Evolutionary conservation across 2,329 filamentous ascomycete species (phyloP).

Genomic region (Fusarium torreyae): DNA sequence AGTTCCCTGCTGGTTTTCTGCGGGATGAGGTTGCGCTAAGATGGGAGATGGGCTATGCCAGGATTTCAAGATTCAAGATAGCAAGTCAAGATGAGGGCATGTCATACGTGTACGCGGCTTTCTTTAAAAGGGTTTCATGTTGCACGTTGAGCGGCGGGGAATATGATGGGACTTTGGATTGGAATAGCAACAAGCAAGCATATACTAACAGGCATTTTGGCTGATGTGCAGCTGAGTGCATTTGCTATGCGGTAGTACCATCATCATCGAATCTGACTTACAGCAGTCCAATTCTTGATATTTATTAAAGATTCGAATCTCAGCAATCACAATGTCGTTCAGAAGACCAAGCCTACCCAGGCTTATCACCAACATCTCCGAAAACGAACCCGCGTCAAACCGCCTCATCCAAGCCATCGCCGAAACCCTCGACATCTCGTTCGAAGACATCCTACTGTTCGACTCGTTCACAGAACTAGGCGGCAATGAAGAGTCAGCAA

Average conservation of each 20-base stretch:
- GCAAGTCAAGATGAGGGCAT: constrained; percentile 6
- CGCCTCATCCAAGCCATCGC: constrained; percentile 55
- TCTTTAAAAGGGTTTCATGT: constrained; percentile 9
- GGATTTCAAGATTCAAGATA: constrained; percentile 27
- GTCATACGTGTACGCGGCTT: constrained; percentile 3
- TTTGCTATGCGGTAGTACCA: constrained; percentile 9
- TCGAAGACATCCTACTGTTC: constrained; percentile 53
- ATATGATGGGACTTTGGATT: background rate
- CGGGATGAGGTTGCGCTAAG: background rate
- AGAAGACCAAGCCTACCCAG: constrained; percentile 38
- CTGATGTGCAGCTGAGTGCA: background rate
- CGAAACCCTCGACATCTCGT: constrained; percentile 55
- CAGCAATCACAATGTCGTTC: constrained; percentile 12
- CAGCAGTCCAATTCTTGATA: background rate
- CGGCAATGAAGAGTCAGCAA: constrained; percentile 57
- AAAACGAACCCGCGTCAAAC: constrained; percentile 47
- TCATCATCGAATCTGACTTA: constrained; percentile 1
- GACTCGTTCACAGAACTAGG: constrained; percentile 64
- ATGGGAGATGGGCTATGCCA: constrained; percentile 6
- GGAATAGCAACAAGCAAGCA: background rate
- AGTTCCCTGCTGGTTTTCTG: background rate
- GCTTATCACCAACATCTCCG: constrained; percentile 44
- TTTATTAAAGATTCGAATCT: background rate
- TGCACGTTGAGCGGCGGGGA: background rate
- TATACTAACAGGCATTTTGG: background rate